These are phyloP conservation scores for Boletellus sp. DNA, from an alignment of 768 basidiomycete genomes.

Conservation along the genomic window DNA sequence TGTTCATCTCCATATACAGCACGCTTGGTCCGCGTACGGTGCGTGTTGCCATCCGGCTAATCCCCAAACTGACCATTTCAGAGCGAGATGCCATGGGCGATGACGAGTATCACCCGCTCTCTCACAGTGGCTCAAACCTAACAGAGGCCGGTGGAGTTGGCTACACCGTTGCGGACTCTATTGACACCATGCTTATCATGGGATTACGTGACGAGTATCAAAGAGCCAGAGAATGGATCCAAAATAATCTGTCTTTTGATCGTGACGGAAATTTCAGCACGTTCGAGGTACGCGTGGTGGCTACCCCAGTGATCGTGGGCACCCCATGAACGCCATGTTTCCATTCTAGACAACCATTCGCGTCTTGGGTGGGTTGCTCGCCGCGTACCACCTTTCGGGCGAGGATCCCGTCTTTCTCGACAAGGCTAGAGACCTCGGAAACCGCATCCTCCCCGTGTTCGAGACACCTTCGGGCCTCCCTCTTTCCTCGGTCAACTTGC, in stretches of 20 bases:
- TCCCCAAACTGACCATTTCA: constrained; percentile 31
- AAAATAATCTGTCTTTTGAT: constrained; percentile 65
- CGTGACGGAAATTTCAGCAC: constrained; percentile 78
- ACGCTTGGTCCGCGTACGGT: constrained; percentile 89
- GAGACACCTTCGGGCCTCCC: constrained; percentile 81
- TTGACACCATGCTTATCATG: constrained; percentile 88
- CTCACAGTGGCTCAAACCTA: constrained; percentile 70
- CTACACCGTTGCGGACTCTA: constrained; percentile 82
- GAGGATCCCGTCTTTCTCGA: constrained; percentile 68
- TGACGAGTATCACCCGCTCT: constrained; percentile 90
- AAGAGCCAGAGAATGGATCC: constrained; percentile 77
- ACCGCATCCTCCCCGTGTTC: constrained; percentile 82
- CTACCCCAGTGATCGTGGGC: not conserved
- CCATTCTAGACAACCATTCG: constrained; percentile 79
- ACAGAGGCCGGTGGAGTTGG: constrained; percentile 78
- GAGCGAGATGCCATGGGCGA: constrained; percentile 88
- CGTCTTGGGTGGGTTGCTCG: constrained; percentile 84
- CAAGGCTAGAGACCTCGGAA: constrained; percentile 77
- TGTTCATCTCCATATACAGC: constrained; percentile 40
- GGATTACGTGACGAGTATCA: constrained; percentile 74
- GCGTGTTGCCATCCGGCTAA: constrained; percentile 15
- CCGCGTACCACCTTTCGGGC: constrained; percentile 76
- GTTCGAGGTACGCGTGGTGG: constrained; percentile 67
- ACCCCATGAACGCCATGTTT: constrained; percentile 2
- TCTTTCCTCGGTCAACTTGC: constrained; percentile 74